Base-by-base conservation (phyloP, 1,139 yeast species). In the Candida frijolesensis region DNA sequence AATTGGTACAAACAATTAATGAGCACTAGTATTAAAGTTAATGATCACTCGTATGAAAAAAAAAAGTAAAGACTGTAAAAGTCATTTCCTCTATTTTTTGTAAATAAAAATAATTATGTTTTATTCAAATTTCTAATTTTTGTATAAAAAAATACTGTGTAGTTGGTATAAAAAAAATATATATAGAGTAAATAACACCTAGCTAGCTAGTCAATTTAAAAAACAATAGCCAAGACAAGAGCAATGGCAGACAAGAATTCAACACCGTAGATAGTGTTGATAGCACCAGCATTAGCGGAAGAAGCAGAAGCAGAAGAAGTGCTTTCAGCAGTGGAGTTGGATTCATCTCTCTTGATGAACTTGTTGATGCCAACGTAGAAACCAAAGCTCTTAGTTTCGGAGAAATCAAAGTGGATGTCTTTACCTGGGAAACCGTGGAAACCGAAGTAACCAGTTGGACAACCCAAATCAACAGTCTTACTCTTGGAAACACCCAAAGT, bases 381-480 rank as follows among this genome's bases (percentile, higher is more conserved):
- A 27, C 46, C 46, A 30, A 22, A 15, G 25, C 45, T 43, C n/a
- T 38, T 38, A 4, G 34, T 10, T 2, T 25, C 34, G 6, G 19
- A n/a, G 19, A 27, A 27, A 15, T 38, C 42, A 27, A 15, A 30
- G 16, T 27, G 27, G 22, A 44, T 18, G 32, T 27, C 15, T 18
- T 44, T 44, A 45, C 48, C 48, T 37, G 38, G 33, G 7, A 32
- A 45, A 22, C 48, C 48, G 5, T 45, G 14, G 44, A 11, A 45
- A 33, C 48, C 48, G 18, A 40, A 45, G 18, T 12, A 33, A 39
- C 48, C 48, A 19, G 48, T 45, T 39, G 48, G 48, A 39, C 48
- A 45, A 40, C 48, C 48, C 48, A 45, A 45, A 45, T 45, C 48
- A 32, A 32, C 39, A 33, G 48, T 45, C 6, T 30, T 11, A 12